phyloP scores from a whole-genome alignment of 352 stramenopile species.

The Phytophthora sp. region DNA sequence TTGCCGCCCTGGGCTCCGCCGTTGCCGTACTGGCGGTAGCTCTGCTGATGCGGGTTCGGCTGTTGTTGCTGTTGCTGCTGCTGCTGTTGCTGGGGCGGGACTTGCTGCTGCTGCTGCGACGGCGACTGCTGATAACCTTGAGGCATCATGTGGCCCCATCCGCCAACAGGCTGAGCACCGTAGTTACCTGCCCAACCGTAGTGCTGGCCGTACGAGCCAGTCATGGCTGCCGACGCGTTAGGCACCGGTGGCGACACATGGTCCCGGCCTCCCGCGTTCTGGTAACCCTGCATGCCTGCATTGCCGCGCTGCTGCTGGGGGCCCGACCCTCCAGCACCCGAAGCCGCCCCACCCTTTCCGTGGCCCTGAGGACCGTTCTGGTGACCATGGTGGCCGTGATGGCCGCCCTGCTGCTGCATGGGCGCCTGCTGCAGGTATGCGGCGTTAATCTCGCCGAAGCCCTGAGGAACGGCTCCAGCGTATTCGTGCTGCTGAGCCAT shows the following conservation, averaged over 20 bases:
- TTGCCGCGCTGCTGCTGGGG: conserved; percentile 68
- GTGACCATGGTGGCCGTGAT: conserved; percentile 62
- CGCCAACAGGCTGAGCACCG: conserved; percentile 72
- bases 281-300: conserved; percentile 61
- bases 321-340: conserved; percentile 38
- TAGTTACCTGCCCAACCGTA: conserved; percentile 84
- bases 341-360: conserved; percentile 57
- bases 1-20: conserved; percentile 54
- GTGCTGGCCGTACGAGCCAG: conserved; percentile 72
- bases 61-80: conserved; percentile 73
- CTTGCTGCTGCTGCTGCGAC: conserved; percentile 58
- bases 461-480: conserved; percentile 69
- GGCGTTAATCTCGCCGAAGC: conserved; percentile 84
- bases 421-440: conserved; percentile 75
- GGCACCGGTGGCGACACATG: conserved; percentile 74
- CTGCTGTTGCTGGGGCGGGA: conserved; percentile 60
- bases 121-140: conserved; percentile 83
- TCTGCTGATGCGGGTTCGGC: conserved; percentile 71
- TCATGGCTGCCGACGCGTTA: conserved; percentile 68
- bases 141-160: conserved; percentile 85
- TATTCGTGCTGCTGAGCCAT: conserved; percentile 85
- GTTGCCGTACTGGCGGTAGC: conserved; percentile 80
- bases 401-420: conserved; percentile 52
- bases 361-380: conserved; percentile 68
- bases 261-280: conserved; percentile 54